Percentiles rank a stretch among this genome's conserved stretches.
These are phyloP conservation scores for Babesia ovata DNA, from an alignment of 169 alveolate genomes.

Conservation along the genomic window DNA sequence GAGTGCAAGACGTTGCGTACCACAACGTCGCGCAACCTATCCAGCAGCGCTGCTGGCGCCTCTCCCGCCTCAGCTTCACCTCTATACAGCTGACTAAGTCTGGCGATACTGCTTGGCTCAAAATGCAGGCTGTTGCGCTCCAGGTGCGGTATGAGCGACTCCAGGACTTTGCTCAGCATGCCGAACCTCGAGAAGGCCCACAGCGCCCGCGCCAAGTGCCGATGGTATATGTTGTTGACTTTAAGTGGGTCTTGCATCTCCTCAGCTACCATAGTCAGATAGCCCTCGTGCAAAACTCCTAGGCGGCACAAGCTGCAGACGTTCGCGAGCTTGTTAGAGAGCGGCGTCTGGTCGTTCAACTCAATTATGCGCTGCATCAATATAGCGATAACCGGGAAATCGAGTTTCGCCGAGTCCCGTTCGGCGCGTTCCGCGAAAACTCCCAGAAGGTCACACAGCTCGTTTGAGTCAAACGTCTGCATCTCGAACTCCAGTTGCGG, in stretches of 20 bases:
- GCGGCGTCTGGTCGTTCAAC: slow-evolving; percentile 48
- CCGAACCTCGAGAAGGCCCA: slow-evolving; percentile 61
- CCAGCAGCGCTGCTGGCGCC: not conserved
- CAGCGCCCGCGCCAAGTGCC: slow-evolving; percentile 57
- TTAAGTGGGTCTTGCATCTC: slow-evolving; percentile 44
- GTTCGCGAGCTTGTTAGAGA: slow-evolving; percentile 51
- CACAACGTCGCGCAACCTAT: slow-evolving; percentile 23
- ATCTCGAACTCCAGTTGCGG: slow-evolving; percentile 66
- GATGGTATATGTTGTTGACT: slow-evolving; percentile 61
- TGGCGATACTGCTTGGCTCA: slow-evolving; percentile 52
- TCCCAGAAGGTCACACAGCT: slow-evolving; percentile 54
- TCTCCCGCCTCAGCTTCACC: slow-evolving; percentile 13
- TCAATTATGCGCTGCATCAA: slow-evolving; percentile 52
- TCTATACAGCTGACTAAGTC: slow-evolving; percentile 43
- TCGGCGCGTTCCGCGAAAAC: slow-evolving; percentile 59
- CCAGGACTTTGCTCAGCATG: slow-evolving; percentile 30
- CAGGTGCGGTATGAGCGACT: slow-evolving; percentile 58
- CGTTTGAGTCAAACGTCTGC: slow-evolving; percentile 51
- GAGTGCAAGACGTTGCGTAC: slow-evolving; percentile 24
- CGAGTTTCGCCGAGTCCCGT: slow-evolving; percentile 51
- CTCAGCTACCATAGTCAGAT: slow-evolving; percentile 13
- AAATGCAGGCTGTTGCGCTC: slow-evolving; percentile 40
- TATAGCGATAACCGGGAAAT: slow-evolving; percentile 64
- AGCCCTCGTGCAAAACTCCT: slow-evolving; percentile 41
- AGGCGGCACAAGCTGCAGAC: slow-evolving; percentile 63